Evolutionary conservation across 1,284 basidiomycete species (phyloP), one percentile per base, ranked within the genome.

Genomic region (Fomitopsis palustris): DNA sequence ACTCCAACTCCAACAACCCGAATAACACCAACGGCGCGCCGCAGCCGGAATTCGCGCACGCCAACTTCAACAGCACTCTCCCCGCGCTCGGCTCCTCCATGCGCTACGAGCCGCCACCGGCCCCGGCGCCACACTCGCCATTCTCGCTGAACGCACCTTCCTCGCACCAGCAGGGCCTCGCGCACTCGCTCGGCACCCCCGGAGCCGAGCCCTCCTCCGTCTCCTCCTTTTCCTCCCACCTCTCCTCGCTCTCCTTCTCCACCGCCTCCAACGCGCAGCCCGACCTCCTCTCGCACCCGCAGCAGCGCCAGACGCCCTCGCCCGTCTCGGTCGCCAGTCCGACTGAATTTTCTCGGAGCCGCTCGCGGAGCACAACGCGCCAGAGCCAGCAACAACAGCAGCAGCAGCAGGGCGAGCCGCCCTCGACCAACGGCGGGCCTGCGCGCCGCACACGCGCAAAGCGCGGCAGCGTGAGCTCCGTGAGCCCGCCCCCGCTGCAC

Each of bases 51-150:
- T 72, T 71, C 60, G 62, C 66, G 55, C 73, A 72, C 62, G 61
- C 66, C 64, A 69, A 81, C 71, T 87, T 86, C 74, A 85, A 82
- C 75, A 76, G 79, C 56, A 82, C 85, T 4, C 74, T 86, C 23
- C 83, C 85, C 14, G 80, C 85, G 0, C 75, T 87, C 64, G 83
- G 81, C 69, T 82, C 82, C 25, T 78, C 79, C 57, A 80, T 87
- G 70, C 81, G 85, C 58, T 87, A 82, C 64, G 72, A 74, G 59
- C 74, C 71, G 14, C 70, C 69, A 16, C 45, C 10, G 64, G 66
- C 54, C 77, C 70, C 60, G 77, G 78, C 58, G 31, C 76, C 77
- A 41, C 73, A 74, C 64, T 75, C 74, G 9, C 67, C 74, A n/a
- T 68, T 72, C 17, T 55, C 62, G 7, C 70, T 67, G 33, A 65